phyloP scores from a whole-genome alignment of 352 stramenopile species.

The Globisporangium irregulare region DNA sequence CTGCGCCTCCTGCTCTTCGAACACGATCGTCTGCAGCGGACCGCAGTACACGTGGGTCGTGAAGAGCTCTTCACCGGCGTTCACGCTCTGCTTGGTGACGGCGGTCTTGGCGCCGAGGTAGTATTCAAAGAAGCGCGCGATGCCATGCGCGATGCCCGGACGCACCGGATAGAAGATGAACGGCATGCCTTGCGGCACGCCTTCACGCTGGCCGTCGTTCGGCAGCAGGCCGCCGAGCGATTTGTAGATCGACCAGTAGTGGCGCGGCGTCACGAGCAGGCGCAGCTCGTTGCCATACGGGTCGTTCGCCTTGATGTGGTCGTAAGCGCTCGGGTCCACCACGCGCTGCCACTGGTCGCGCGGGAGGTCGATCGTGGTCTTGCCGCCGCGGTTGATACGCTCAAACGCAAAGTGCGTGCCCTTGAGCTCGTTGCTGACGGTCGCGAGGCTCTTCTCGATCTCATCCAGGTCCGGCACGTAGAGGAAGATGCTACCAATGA shows the following conservation, averaged over 20 bases:
- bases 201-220: slow-evolving; percentile 29
- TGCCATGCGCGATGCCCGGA: slow-evolving; percentile 52
- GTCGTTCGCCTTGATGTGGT: slow-evolving; percentile 61
- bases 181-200: slow-evolving; percentile 48
- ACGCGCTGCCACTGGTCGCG: slow-evolving; percentile 53
- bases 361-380: slow-evolving; percentile 48
- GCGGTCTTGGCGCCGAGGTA: slow-evolving; percentile 57
- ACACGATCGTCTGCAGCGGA: slow-evolving; percentile 57
- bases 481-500: slow-evolving; percentile 54
- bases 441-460: slow-evolving; percentile 47
- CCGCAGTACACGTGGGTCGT: slow-evolving; percentile 49
- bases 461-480: slow-evolving; percentile 59
- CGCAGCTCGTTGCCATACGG: slow-evolving; percentile 61
- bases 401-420: slow-evolving; percentile 48
- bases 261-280: slow-evolving; percentile 47
- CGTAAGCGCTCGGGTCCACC: slow-evolving; percentile 44
- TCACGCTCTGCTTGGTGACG: slow-evolving; percentile 33
- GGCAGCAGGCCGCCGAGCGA: slow-evolving; percentile 52
- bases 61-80: slow-evolving; percentile 24
- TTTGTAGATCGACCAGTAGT: slow-evolving; percentile 62
- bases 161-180: slow-evolving; percentile 61
- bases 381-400: slow-evolving; percentile 47
- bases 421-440: slow-evolving; percentile 45
- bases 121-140: slow-evolving; percentile 67
- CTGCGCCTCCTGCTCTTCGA: slow-evolving; percentile 55